Conservation (phyloP, 2,329 filamentous ascomycete species). For the Colletotrichum simmondsii region DNA sequence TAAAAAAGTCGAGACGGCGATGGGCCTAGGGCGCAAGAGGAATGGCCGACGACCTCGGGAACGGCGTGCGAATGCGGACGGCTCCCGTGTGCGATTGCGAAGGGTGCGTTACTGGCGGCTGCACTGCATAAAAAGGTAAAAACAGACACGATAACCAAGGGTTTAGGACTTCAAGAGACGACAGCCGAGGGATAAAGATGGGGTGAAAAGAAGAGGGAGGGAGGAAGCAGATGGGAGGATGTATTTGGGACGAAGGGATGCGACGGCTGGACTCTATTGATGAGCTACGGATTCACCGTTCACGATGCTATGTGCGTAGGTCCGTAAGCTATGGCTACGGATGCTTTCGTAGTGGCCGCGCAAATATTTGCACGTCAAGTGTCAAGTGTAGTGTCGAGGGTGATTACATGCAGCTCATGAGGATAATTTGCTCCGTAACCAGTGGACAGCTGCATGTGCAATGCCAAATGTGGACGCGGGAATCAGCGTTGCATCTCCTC, state of each 20-base stretch:
- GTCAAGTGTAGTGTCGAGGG: neutral
- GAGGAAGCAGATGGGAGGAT: neutral
- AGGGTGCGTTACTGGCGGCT: neutral
- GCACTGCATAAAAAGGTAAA: neutral
- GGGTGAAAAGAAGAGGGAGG: neutral
- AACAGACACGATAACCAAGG: neutral
- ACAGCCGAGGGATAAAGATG: constrained; percentile 13
- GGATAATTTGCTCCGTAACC: constrained; percentile 1
- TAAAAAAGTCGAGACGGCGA: neutral
- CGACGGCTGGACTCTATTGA: neutral
- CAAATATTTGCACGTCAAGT: neutral
- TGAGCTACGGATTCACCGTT: neutral
- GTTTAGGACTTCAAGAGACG: neutral
- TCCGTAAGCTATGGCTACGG: too few species aligned
- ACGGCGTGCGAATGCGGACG: constrained; percentile 20
- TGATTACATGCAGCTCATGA: neutral
- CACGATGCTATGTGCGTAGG: too few species aligned
- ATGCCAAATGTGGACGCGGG: neutral
- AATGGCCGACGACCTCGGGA: constrained; percentile 11
- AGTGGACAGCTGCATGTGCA: neutral
- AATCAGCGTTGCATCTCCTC: constrained; percentile 16
- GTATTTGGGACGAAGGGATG: neutral
- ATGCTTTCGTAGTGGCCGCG: neutral
- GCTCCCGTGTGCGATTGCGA: constrained; percentile 11
- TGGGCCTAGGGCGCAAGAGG: neutral